Percentiles rank a stretch among this genome's conserved stretches.
Evolutionary conservation across 176 grass and related monocot species (phyloP).

Genomic region (Canna indica): DNA sequence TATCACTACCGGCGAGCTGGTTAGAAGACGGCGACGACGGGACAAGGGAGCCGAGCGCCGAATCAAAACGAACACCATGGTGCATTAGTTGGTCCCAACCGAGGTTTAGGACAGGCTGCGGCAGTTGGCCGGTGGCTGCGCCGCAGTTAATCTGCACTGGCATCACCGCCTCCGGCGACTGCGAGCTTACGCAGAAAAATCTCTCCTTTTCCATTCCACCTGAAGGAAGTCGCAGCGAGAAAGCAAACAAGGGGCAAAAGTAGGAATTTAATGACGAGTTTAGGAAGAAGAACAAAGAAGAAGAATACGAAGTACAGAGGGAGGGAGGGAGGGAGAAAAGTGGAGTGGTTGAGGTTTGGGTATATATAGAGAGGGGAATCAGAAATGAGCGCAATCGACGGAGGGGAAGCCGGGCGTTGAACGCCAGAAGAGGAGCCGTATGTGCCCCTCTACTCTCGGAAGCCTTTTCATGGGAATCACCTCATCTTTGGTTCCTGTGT

Average conservation of each 20-base stretch:
- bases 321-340: not conserved
- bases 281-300: not conserved
- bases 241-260: not conserved
- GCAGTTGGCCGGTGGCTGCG: not conserved
- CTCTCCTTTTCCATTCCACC: constrained; percentile 28
- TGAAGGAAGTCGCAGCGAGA: not conserved
- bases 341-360: not conserved
- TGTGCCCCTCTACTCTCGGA: not conserved
- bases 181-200: constrained; percentile 19
- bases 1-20: no score
- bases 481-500: not conserved
- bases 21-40: constrained; percentile 27
- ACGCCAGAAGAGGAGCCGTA: constrained; percentile 1
- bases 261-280: not conserved
- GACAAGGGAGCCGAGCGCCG: constrained; percentile 46
- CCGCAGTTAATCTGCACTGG: not conserved
- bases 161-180: not conserved
- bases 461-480: constrained; percentile 2
- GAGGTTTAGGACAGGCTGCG: constrained; percentile 9
- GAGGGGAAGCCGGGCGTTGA: constrained; percentile 6
- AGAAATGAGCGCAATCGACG: not conserved
- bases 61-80: constrained; percentile 30
- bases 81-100: constrained; percentile 9
- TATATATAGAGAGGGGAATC: not conserved
- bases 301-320: not conserved